Conservation (phyloP, 2,329 filamentous ascomycete species). For the Metarhizium anisopliae region DNA sequence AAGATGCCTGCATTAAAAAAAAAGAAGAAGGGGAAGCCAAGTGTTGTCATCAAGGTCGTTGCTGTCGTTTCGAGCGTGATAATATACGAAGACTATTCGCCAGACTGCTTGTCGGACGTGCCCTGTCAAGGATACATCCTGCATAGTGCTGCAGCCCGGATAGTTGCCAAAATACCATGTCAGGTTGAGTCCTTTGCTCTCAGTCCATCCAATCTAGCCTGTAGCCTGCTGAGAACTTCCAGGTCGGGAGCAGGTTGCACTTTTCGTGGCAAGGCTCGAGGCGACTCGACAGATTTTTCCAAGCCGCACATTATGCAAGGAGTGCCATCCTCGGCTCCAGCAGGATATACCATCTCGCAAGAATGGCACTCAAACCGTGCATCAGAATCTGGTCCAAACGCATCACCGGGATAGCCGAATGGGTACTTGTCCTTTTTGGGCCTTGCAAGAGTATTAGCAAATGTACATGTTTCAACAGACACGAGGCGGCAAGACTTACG, state of each 20-base stretch:
- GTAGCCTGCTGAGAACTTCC: conserved; percentile 47
- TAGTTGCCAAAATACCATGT: neutral
- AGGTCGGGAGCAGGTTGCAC: conserved; percentile 54
- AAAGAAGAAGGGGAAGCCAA: neutral
- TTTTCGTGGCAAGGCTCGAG: conserved; percentile 48
- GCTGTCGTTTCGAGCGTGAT: neutral
- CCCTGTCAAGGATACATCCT: too few species aligned
- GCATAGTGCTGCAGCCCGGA: neutral
- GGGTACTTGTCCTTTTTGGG: conserved; percentile 62
- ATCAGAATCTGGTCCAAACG: conserved; percentile 40
- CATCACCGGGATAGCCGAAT: conserved; percentile 60
- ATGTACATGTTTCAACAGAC: neutral
- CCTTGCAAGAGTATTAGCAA: conserved; percentile 24
- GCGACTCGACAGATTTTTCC: conserved; percentile 50
- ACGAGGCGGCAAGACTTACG: conserved; percentile 43
- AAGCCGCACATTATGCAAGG: conserved; percentile 53
- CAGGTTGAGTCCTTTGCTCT: conserved; percentile 7
- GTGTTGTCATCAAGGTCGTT: neutral
- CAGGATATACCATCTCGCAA: conserved; percentile 51
- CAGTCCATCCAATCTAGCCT: conserved; percentile 42
- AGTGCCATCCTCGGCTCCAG: conserved; percentile 38
- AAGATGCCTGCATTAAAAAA: neutral
- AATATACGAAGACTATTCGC: neutral
- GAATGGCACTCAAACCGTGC: conserved; percentile 52
- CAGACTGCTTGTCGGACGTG: neutral